A percentile compares a stretch with the other conserved stretches of the same genome.
phyloP scores from a whole-genome alignment of 23 red algal genomes.

The Gracilaria domingensis region DNA sequence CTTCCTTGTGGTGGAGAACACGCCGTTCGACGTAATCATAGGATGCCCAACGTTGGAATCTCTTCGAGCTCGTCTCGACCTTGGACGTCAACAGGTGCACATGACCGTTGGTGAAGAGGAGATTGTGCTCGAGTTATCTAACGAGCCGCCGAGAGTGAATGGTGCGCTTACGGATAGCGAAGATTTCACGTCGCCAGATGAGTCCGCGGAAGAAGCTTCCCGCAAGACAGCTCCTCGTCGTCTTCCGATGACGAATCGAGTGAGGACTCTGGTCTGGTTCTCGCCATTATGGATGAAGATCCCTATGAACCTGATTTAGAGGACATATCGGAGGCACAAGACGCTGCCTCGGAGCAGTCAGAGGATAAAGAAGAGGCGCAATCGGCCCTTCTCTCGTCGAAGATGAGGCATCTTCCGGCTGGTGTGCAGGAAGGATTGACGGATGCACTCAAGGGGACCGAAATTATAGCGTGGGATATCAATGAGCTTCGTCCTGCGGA shows the following conservation, averaged over 20 bases:
- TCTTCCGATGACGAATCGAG: not conserved
- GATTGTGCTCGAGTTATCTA: not conserved
- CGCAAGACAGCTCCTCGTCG: not conserved
- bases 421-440: not conserved
- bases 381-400: not conserved
- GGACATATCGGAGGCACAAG: too few relatives aligned
- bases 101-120: too few relatives aligned
- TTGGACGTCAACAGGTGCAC: too few relatives aligned
- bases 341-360: not conserved
- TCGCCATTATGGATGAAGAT: not conserved
- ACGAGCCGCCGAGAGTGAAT: too few relatives aligned
- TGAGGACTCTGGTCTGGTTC: too few relatives aligned
- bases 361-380: not conserved
- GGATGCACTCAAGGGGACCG: not conserved
- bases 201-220: too few relatives aligned
- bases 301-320: too few relatives aligned
- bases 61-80: too few relatives aligned
- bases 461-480: not conserved
- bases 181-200: too few relatives aligned
- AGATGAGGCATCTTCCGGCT: not conserved
- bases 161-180: not conserved
- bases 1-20: constrained; percentile 6
- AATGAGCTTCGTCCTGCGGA: not conserved
- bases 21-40: constrained; percentile 28
- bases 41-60: too few relatives aligned